Conservation (phyloP, 768 basidiomycete species). For the Kwoniella dejecticola region DNA sequence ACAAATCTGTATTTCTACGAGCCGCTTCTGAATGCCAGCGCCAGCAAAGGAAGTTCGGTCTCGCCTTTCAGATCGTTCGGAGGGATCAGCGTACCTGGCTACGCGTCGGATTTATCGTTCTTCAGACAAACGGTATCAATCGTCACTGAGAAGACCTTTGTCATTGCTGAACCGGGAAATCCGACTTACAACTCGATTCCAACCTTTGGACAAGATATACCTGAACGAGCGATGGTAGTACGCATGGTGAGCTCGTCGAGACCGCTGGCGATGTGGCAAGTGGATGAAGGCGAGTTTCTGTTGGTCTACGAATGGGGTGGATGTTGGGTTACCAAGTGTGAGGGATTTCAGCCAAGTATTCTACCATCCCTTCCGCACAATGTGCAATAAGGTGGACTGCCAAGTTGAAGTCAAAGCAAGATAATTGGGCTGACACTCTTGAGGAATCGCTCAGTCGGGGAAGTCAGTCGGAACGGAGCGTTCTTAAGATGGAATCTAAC, state of each 20-base stretch:
- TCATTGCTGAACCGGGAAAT: slow-evolving; percentile 50
- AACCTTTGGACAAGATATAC: slow-evolving; percentile 25
- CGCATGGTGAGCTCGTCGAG: slow-evolving; percentile 28
- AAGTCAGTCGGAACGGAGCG: slow-evolving; percentile 35
- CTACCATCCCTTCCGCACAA: background rate
- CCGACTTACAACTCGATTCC: slow-evolving; percentile 40
- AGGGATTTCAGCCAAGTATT: slow-evolving; percentile 8
- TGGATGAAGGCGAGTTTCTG: slow-evolving; percentile 49
- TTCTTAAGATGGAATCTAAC: slow-evolving; percentile 46
- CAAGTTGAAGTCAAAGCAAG: too few relatives aligned
- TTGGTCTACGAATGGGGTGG: slow-evolving; percentile 47
- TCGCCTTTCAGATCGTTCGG: slow-evolving; percentile 39
- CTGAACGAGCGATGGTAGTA: slow-evolving; percentile 24
- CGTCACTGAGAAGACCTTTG: slow-evolving; percentile 39
- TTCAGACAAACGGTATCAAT: slow-evolving; percentile 48
- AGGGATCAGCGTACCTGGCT: slow-evolving; percentile 34
- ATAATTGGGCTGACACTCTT: too few relatives aligned
- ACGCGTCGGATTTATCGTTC: slow-evolving; percentile 43
- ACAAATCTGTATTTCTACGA: slow-evolving; percentile 41
- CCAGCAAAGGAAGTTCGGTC: background rate
- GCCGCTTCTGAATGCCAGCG: slow-evolving; percentile 25
- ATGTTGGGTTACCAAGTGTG: slow-evolving; percentile 50
- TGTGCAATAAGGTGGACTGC: background rate
- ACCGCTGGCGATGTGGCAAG: slow-evolving; percentile 48
- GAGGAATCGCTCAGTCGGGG: slow-evolving; percentile 30